Percentiles rank a stretch among this genome's conserved stretches.
Conservation (phyloP, 2,329 filamentous ascomycete genomes). For the Epichloe gansuensis region DNA sequence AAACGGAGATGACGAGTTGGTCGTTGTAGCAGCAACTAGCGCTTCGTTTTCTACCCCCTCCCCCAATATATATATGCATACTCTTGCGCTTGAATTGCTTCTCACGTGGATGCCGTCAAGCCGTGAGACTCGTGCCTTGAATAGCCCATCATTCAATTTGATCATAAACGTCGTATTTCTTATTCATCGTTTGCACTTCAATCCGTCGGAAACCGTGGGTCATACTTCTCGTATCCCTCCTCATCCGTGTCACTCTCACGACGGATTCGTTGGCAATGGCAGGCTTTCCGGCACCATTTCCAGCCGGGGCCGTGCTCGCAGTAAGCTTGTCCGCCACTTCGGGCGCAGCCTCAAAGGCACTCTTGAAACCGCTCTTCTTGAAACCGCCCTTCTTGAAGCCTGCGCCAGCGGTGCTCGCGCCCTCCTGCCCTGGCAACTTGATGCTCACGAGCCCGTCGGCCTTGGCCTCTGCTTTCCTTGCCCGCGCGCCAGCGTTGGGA, state of each 20-base stretch:
- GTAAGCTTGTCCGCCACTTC: constrained; percentile 5
- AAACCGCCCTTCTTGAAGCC: constrained; percentile 60
- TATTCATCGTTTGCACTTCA: constrained; percentile 24
- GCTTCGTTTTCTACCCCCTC: background rate
- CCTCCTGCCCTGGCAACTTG: constrained; percentile 36
- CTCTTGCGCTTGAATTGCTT: too few relatives aligned
- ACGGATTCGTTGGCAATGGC: constrained; percentile 12
- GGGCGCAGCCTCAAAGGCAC: constrained; percentile 52
- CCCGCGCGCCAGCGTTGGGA: constrained; percentile 50
- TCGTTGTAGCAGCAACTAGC: background rate
- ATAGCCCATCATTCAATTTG: background rate
- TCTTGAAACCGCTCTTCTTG: constrained; percentile 76
- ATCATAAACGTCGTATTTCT: background rate
- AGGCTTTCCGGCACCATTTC: constrained; percentile 15
- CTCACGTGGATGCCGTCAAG: too few relatives aligned
- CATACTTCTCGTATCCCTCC: constrained; percentile 59
- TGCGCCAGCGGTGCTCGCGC: constrained; percentile 17
- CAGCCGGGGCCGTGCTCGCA: background rate
- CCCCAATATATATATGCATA: background rate
- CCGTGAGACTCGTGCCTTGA: too few relatives aligned
- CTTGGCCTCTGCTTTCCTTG: constrained; percentile 58
- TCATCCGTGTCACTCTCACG: constrained; percentile 54
- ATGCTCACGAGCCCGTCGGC: constrained; percentile 58
- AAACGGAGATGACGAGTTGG: background rate
- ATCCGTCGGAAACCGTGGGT: constrained; percentile 47